Percentiles rank a stretch among this genome's conserved stretches.
These are phyloP conservation scores for Ceratonia siliqua DNA, from an alignment of 306 rosid species.

Conservation along the genomic window DNA sequence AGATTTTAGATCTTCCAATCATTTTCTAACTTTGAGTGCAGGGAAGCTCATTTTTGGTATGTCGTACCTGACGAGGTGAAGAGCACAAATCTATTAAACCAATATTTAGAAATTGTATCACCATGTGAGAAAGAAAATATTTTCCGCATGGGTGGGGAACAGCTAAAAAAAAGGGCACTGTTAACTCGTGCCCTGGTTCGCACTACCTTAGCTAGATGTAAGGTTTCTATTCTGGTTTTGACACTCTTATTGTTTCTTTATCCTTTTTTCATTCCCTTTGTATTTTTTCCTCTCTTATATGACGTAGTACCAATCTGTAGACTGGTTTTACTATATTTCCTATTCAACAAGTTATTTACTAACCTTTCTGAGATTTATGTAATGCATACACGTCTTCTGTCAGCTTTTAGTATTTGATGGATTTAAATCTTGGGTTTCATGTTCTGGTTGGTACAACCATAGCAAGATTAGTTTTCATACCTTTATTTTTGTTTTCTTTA, in stretches of 20 bases:
- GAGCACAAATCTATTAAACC: constrained; percentile 53
- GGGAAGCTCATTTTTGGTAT: constrained; percentile 92
- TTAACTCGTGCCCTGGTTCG: constrained; percentile 83
- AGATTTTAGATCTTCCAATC: neutral
- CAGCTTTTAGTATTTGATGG: neutral
- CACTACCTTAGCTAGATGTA: constrained; percentile 87
- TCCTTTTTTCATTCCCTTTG: neutral
- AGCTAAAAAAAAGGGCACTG: constrained; percentile 66
- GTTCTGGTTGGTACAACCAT: neutral
- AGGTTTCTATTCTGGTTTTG: constrained; percentile 33
- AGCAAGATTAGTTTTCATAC: neutral
- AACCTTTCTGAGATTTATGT: neutral
- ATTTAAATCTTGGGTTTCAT: neutral
- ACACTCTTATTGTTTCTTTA: neutral
- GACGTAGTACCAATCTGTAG: neutral
- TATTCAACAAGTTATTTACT: neutral
- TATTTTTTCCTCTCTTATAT: neutral
- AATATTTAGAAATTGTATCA: constrained; percentile 64
- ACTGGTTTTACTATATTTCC: neutral
- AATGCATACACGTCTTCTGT: neutral
- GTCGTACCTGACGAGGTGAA: constrained; percentile 70
- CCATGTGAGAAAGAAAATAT: constrained; percentile 68
- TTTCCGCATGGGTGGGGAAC: constrained; percentile 54
- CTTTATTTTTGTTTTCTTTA: neutral
- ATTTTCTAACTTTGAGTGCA: constrained; percentile 36